Conservation (phyloP, 225 moss, liverwort and hornwort species). For the Neckera pumila region DNA sequence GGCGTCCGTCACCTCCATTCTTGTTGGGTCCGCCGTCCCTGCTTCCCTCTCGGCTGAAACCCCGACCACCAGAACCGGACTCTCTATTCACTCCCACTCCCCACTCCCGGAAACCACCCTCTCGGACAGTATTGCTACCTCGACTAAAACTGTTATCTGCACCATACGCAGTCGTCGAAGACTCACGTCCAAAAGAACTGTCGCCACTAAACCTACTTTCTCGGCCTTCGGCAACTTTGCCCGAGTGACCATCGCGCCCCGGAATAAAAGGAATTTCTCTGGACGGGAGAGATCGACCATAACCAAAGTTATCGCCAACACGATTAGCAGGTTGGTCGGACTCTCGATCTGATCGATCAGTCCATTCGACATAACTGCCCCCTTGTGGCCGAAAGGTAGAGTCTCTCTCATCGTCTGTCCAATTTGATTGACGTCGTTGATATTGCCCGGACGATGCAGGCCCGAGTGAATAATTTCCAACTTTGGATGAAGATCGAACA, state of each 20-base stretch:
- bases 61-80: conserved; percentile 41
- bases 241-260: conserved; percentile 36
- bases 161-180: conserved; percentile 27
- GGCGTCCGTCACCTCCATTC: conserved; percentile 56
- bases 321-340: conserved; percentile 58
- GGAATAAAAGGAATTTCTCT: conserved; percentile 40
- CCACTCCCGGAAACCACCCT: conserved; percentile 44
- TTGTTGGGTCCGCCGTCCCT: conserved; percentile 53
- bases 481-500: conserved; percentile 17
- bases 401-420: conserved; percentile 99
- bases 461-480: conserved; percentile 36
- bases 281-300: conserved; percentile 49
- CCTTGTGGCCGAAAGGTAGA: conserved; percentile 73
- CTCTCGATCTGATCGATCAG: conserved; percentile 60
- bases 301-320: conserved; percentile 52
- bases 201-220: conserved; percentile 41
- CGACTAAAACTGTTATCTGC: conserved; percentile 36
- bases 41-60: conserved; percentile 49
- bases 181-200: conserved; percentile 44
- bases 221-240: conserved; percentile 32
- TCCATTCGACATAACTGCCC: conserved; percentile 48
- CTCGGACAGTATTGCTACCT: conserved; percentile 34
- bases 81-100: conserved; percentile 55
- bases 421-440: conserved; percentile 73
- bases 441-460: conserved; percentile 38